These are phyloP conservation scores for Telfairia occidentalis DNA, from an alignment of 331 rosid species.

Conservation along the genomic window DNA sequence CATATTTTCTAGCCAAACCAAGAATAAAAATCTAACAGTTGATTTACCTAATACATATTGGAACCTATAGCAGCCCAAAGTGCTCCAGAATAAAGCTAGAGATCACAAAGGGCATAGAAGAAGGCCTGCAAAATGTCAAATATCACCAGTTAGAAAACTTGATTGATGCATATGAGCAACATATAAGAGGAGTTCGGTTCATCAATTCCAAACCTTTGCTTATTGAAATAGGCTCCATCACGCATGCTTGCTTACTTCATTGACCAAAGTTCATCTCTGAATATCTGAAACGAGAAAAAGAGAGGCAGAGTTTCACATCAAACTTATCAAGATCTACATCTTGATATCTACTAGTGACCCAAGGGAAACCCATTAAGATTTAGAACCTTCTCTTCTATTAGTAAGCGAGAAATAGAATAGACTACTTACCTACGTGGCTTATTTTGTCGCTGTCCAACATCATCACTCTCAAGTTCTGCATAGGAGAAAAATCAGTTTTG, in stretches of 20 bases:
- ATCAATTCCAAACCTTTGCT: constrained; percentile 41
- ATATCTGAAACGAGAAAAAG: constrained; percentile 42
- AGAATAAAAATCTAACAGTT: background rate
- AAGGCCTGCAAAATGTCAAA: constrained; percentile 53
- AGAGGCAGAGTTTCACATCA: constrained; percentile 10
- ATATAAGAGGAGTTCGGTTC: constrained; percentile 10
- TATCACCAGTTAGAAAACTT: constrained; percentile 26
- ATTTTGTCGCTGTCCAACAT: constrained; percentile 76
- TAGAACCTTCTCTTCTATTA: background rate
- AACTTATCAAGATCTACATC: background rate
- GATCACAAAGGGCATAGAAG: constrained; percentile 65
- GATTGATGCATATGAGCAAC: constrained; percentile 19
- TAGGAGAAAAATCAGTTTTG: constrained; percentile 1
- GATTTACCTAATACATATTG: constrained; percentile 49
- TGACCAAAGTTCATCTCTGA: constrained; percentile 91
- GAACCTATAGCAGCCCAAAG: constrained; percentile 77
- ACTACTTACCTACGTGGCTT: constrained; percentile 78
- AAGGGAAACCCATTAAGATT: background rate
- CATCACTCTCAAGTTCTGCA: constrained; percentile 60
- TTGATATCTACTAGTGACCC: background rate
- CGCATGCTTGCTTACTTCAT: constrained; percentile 41
- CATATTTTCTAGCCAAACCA: background rate
- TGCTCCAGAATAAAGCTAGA: constrained; percentile 68
- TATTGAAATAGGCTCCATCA: constrained; percentile 53
- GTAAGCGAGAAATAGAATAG: background rate